These are phyloP conservation scores for Eucalyptus fibrosa DNA, from an alignment of 345 rosid genomes.

Conservation along the genomic window DNA sequence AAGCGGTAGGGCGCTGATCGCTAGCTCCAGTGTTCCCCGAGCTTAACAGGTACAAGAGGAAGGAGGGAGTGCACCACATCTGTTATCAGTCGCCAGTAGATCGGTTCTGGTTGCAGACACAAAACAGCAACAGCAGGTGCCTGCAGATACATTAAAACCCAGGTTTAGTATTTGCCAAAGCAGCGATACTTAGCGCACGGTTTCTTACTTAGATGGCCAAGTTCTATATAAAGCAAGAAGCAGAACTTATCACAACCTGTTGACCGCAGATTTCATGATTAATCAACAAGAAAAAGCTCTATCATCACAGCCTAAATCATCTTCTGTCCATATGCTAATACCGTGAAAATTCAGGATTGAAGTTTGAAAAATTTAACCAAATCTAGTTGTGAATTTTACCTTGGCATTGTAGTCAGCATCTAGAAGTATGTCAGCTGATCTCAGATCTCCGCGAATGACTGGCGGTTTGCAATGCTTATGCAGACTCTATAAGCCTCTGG, in stretches of 20 bases:
- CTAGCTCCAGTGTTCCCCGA: slow-evolving; percentile 63
- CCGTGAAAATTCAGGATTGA: neutral
- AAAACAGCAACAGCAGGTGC: slow-evolving; percentile 83
- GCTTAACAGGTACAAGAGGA: slow-evolving; percentile 68
- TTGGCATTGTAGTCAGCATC: slow-evolving; percentile 84
- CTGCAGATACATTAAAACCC: slow-evolving; percentile 6
- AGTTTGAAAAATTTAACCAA: neutral
- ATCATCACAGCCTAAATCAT: neutral
- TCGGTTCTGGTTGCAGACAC: slow-evolving; percentile 88
- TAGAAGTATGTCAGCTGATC: slow-evolving; percentile 78
- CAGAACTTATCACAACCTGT: neutral
- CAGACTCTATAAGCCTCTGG: slow-evolving; percentile 84
- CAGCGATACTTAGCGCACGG: neutral
- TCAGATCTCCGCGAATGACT: slow-evolving; percentile 95
- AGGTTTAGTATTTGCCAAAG: neutral
- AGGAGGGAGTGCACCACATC: slow-evolving; percentile 84
- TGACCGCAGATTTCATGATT: neutral
- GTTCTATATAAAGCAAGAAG: neutral
- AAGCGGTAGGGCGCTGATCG: neutral
- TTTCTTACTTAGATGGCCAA: neutral
- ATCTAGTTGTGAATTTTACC: slow-evolving; percentile 19
- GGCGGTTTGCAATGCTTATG: slow-evolving; percentile 81
- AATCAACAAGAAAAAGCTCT: neutral
- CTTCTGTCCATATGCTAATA: neutral
- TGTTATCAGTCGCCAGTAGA: slow-evolving; percentile 67